Base-by-base conservation (phyloP, 2,329 filamentous ascomycete genomes). In the Epichloe sp. region DNA sequence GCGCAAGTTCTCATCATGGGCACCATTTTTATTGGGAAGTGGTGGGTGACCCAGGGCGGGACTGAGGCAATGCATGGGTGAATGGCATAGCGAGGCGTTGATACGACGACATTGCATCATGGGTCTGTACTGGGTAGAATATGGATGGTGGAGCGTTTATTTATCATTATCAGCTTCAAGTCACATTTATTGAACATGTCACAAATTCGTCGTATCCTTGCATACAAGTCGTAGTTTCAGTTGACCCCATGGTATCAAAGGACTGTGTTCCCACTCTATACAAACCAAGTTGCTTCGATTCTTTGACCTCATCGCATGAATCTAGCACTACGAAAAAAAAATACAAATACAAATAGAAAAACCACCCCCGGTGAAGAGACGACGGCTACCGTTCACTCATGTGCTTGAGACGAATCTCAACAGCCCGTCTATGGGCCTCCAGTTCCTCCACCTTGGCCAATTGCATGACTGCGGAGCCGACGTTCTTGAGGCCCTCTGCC, bases 391-490 rank as follows among this genome's bases (percentile, higher is more conserved):
- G 58, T 47, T 58, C 57, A 50, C 70, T 63, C 64, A 77, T 67
- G 62, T 76, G 64, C 55, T 72, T 65, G 48, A 95, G 83, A 47
- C 83, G 80, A 63, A 98, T 93, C 62, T 93, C 82, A 3, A 95
- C 87, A 0, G 95, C 86, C 49, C 91, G 75, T 63, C 88, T 82
- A 73, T 98, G 93, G 49, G 93, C 93, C 67, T 98, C 91, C 34
- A 98, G 74, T 65, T 94, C 88, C 68, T 98, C 93, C 2, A 97
- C 90, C 62, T 87, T 86, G 23, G 93, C 93, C 46, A 98, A 75
- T 68, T 91, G 86, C 88, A 97, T 96, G 49, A 98, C 93, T 4
- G 93, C 89, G 49, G 75, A 73, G 36, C 91, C 88, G 2, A 98
- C 86, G 61, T 94, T 93, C 59, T 78, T 78, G 55, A 98, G 73